Conservation (phyloP, 306 rosid species). For the Malus asiatica region DNA sequence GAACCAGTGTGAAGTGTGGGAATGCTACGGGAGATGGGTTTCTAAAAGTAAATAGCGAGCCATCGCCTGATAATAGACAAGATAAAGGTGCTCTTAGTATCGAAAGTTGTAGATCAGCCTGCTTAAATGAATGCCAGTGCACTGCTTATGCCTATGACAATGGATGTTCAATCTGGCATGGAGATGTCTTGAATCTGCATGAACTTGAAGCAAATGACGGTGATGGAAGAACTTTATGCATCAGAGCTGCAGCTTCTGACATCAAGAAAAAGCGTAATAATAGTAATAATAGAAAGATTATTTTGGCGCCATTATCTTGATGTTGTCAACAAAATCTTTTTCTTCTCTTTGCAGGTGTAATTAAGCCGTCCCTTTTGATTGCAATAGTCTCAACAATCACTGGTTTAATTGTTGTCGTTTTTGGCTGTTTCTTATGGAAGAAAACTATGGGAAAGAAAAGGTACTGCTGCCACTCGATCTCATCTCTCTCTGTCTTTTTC, state of each 20-base stretch:
- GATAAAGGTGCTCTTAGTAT: conserved; percentile 11
- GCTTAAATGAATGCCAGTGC: conserved; percentile 36
- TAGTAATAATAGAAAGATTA: no score
- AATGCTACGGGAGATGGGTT: conserved; percentile 34
- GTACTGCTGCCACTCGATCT: background rate
- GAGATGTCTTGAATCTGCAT: no score
- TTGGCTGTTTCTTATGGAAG: background rate
- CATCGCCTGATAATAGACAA: conserved; percentile 21
- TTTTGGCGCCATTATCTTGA: no score
- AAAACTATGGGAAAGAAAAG: background rate
- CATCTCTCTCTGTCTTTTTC: background rate
- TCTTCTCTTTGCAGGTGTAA: background rate
- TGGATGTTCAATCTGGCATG: no score
- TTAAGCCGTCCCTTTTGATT: background rate
- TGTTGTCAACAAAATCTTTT: background rate
- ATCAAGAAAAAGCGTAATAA: no score
- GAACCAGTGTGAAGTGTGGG: conserved; percentile 27
- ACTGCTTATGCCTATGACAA: conserved; percentile 38
- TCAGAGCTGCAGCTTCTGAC: no score
- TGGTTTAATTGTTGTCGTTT: no score
- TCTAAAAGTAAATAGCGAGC: conserved; percentile 9
- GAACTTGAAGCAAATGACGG: no score
- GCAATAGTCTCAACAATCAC: no score
- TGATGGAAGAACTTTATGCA: no score
- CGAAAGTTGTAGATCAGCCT: conserved; percentile 36